Base-by-base conservation (phyloP, 75 land plant species). In the Sequoia sempervirens region DNA sequence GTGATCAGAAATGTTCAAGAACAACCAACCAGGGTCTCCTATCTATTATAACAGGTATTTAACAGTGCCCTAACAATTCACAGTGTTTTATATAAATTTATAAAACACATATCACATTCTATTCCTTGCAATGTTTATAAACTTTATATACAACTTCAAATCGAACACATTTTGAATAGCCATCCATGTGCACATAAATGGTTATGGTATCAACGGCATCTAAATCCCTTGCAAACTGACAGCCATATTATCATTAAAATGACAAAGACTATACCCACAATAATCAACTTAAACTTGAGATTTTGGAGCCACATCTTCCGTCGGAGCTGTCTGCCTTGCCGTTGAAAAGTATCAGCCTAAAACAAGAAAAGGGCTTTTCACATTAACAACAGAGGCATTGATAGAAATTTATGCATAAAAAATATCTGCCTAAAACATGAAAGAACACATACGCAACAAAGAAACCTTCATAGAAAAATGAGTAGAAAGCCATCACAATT, bases 231-330 rank as follows among this genome's bases (percentile, higher is more conserved):
- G 84, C 92, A 94, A 28, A 89, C 87, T 12, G 96, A 88, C 47
- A 96, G 82, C 96, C 96, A 97, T 18, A 95, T 54, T 26, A 95
- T 89, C 76, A 95, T 53, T 41, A 97, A 88, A 46, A 95, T 34
- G 26, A 82, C 84, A 9, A 97, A 10, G 14, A 93, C 82, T 26
- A 82, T 87, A 11, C 96, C 96, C 53, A 90, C 92, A 7, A 93
- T 89, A 81, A 94, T 92, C 52, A 96, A 83, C 85, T 97, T 97
- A 81, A 96, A 82, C 82, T 89, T 91, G 74, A 97, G 85, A 83
- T 90, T 94, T 82, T 97, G 96, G 34, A 97, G 86, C 99, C 99
- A 97, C 99, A 97, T 94, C 85, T 89, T 97, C 52, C 98, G 90
- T 15, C 99, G 91, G 32, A 97, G 91, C 69, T 95, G 96, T 87